A percentile compares a stretch with the other conserved stretches of the same genome.
Evolutionary conservation across 2,329 filamentous ascomycete species (phyloP).

Genomic region (Colletotrichum plurivorum): DNA sequence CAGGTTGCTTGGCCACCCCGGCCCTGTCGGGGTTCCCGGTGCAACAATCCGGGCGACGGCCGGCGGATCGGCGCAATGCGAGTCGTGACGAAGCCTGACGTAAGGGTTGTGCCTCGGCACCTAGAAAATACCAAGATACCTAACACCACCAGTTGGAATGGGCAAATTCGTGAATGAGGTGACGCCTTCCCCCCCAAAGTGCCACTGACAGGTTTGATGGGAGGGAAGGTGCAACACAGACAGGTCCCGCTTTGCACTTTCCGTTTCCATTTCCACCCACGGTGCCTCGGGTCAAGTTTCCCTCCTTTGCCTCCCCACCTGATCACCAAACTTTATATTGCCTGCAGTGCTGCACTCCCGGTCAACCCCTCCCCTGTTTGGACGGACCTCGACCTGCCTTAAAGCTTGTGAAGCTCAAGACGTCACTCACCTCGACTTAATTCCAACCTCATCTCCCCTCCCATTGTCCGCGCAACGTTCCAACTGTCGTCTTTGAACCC

Average conservation of each 20-base stretch:
- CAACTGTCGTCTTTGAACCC: not conserved
- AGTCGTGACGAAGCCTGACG: constrained; percentile 24
- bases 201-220: too few relatives aligned
- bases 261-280: not conserved
- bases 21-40: not conserved
- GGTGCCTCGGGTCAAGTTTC: not conserved
- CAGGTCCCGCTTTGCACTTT: not conserved
- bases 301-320: constrained; percentile 8
- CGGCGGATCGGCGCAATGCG: constrained; percentile 19
- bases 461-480: not conserved
- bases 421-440: constrained; percentile 1
- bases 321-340: constrained; percentile 25
- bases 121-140: not conserved
- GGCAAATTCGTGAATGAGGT: too few relatives aligned
- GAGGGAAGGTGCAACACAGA: too few relatives aligned
- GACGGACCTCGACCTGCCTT: too few relatives aligned
- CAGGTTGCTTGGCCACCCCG: too few relatives aligned
- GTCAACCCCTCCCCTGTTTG: too few relatives aligned
- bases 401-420: constrained; percentile 4
- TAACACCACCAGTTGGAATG: not conserved
- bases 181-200: too few relatives aligned
- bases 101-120: not conserved
- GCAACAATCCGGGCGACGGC: not conserved
- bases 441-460: not conserved
- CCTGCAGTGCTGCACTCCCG: not conserved